Base-by-base conservation (phyloP, 1,139 yeast genomes). In the Keqinozyma sinolaborantium region DNA sequence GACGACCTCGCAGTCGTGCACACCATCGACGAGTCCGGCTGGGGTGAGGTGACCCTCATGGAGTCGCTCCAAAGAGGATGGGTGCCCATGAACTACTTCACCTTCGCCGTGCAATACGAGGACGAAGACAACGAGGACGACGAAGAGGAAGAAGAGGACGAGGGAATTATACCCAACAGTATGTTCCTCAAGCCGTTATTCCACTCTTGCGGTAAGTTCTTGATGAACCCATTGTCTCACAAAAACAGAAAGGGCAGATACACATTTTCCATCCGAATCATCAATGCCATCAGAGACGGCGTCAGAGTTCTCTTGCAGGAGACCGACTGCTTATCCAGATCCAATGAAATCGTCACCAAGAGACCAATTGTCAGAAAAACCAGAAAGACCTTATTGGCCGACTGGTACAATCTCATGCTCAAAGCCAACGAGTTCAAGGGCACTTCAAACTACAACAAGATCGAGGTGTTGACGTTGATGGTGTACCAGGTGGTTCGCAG, bases 71-170 rank as follows among this genome's bases (percentile, higher is more conserved):
- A 76, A 44, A 70, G 96, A 38, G 98, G 98, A 16, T 92, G 98
- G 98, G 87, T 92, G 12, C 98, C 98, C 2, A 83, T 90, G 70
- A 90, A 90, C 55, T 92, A 87, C 58, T 92, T 90, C 48, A 56
- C 70, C 11, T 71, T 83, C 26, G 86, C 85, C 11, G 68, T 81
- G 7, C 60, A 69, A 5, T 66, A 65, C 13, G 50, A 47, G 4
- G 47, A 47, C 8, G 46, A 39, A 2, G 41, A 42, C 11, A 47
- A 42, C 11, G n/a, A n/a, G n/a, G 51, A 47, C 10, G 31, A 42
- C 31, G 35, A 40, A 14, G 45, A 47, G 9, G 51, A 48, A 7
- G 39, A 37, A 10, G 16, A 16, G 1, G 51, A 50, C 27, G 47
- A 45, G 12, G 58, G 56, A 1, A 49, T 48, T 20, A 57, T 56